Evolutionary conservation across 73 alveolate species (phyloP), one percentile per base, ranked within the genome.

Genomic region (Paramecium sexaurelia): DNA sequence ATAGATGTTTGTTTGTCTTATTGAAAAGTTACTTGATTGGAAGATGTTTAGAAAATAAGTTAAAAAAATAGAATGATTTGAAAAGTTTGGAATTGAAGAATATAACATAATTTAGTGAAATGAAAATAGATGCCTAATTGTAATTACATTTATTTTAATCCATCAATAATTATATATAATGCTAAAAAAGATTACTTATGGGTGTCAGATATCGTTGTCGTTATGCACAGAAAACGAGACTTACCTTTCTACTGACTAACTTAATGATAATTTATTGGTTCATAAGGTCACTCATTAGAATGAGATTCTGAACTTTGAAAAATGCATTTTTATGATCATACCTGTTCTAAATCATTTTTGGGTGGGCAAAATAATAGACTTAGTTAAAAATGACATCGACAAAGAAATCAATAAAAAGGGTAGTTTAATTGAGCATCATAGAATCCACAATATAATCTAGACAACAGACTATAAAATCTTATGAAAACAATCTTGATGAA

Each of bases 261-360:
- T 71, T 1, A 71, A 71, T 36, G 86, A 71, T 71, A 20, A 29
- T 27, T 35, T 71, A 36, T 19, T 71, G 6, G 32, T 71, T 27
- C 55, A 37, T 20, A 71, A 71, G 55, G 37, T 33, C 20, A 71
- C 20, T 13, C 55, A 37, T 26, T n/a, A 32, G 26, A 37, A 71
- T 71, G 57, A 71, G 32, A 37, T 35, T 27, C 55, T 71, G 35
- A 40, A 40, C 55, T 78, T 78, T 78, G 68, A 78, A 22, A 45
- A 78, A 41, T 78, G 90, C 51, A 61, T 78, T 15, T 78, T 78
- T 43, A 78, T 39, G 45, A 45, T 78, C 43, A 78, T 78, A 0
- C 90, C 90, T 24, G 90, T 78, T 24, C 73, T 78, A 7, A 78
- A 43, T 78, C 90, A 78, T 40, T 22, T 41, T 19, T 78, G 90